phyloP scores from a whole-genome alignment of 2,329 filamentous ascomycete species.

The Zopfia rhizophila region DNA sequence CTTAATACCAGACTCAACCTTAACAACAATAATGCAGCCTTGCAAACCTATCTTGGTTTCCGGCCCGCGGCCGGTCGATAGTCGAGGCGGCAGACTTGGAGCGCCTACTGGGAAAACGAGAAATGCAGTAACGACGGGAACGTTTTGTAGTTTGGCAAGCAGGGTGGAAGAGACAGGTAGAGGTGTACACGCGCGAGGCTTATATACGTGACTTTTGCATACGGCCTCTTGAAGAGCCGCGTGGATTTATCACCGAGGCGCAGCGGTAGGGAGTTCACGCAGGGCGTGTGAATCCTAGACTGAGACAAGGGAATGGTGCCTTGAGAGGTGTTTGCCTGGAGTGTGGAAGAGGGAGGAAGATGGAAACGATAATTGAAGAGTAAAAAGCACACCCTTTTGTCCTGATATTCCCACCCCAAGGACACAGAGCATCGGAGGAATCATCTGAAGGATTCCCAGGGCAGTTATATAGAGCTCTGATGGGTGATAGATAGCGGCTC shows the following conservation, averaged over 20 bases:
- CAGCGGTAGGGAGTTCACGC: conserved; percentile 36
- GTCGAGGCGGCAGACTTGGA: conserved; percentile 31
- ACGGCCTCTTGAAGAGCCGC: conserved; percentile 37
- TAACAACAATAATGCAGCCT: conserved; percentile 32
- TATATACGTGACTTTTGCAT: conserved; percentile 47
- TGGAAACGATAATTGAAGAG: conserved; percentile 17
- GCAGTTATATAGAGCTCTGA: conserved; percentile 42
- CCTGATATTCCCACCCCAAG: conserved; percentile 33
- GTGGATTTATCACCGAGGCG: conserved; percentile 43
- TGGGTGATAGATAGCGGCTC: conserved; percentile 27
- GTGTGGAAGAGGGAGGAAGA: conserved; percentile 27
- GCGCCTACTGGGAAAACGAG: conserved; percentile 25
- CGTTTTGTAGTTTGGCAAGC: conserved; percentile 31
- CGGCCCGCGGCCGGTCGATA: conserved; percentile 46
- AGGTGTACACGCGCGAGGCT: conserved; percentile 21
- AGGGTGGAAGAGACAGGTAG: conserved; percentile 19
- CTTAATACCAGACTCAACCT: conserved; percentile 37
- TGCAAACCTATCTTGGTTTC: conserved; percentile 27
- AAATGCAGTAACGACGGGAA: conserved; percentile 26
- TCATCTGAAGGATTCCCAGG: conserved; percentile 33
- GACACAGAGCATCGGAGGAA: conserved; percentile 28
- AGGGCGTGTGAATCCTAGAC: too few species aligned
- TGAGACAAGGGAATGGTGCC: conserved; percentile 40
- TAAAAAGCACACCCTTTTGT: conserved; percentile 21
- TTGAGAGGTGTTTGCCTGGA: conserved; percentile 40